These are phyloP conservation scores for Corymbia citriodora DNA, from an alignment of 441 rosid species.

Conservation along the genomic window DNA sequence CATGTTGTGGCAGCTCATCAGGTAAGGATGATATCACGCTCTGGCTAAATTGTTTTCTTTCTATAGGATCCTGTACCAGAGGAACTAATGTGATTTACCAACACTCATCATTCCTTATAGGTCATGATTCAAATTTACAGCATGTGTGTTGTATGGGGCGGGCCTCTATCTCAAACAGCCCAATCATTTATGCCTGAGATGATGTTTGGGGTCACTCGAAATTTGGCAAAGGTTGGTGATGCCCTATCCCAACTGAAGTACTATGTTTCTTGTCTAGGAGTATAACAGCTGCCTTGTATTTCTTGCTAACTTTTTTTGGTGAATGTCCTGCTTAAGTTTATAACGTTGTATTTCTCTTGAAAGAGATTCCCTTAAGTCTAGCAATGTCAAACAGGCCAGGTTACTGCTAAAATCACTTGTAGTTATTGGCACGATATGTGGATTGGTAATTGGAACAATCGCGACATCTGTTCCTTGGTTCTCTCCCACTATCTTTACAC, in stretches of 20 bases:
- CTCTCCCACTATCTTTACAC: constrained; percentile 13
- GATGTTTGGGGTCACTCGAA: constrained; percentile 11
- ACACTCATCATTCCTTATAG: constrained; percentile 3
- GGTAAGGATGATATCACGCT: background rate
- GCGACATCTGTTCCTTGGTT: constrained; percentile 16
- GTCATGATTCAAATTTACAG: constrained; percentile 23
- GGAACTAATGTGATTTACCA: background rate
- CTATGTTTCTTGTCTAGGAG: background rate
- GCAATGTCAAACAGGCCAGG: constrained; percentile 9
- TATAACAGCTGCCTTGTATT: background rate
- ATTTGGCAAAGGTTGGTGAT: constrained; percentile 15
- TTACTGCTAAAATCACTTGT: constrained; percentile 11
- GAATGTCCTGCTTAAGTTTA: background rate
- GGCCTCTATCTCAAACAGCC: constrained; percentile 26
- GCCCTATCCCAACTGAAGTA: background rate
- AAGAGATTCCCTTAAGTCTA: background rate
- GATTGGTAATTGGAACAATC: background rate
- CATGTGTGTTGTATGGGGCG: constrained; percentile 24
- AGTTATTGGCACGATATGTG: constrained; percentile 12
- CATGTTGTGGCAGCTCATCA: constrained; percentile 20
- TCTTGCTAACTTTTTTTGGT: background rate
- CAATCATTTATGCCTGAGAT: constrained; percentile 30
- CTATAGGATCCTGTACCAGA: background rate
- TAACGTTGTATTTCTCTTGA: background rate
- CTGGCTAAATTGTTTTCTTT: background rate